Percentiles rank a stretch among this genome's conserved stretches.
These are phyloP conservation scores for Termitomyces bulborhizus DNA, from an alignment of 768 basidiomycete genomes.

Conservation along the genomic window DNA sequence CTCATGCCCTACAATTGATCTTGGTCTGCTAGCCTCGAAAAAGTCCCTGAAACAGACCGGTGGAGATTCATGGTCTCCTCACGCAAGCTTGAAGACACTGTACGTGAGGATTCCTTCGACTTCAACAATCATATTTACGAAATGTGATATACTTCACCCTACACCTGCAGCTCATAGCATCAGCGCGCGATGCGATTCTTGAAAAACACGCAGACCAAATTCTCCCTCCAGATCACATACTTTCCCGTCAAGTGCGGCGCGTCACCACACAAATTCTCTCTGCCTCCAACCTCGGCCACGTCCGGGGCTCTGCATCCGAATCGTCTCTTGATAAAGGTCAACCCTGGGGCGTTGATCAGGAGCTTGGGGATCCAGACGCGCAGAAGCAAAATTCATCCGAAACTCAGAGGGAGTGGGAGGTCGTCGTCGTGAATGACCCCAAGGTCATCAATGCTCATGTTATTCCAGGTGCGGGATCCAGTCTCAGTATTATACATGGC, in stretches of 20 bases:
- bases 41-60: conserved; percentile 80
- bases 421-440: conserved; percentile 72
- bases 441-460: conserved; percentile 76
- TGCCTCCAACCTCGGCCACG: conserved; percentile 63
- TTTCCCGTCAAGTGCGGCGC: conserved; percentile 60
- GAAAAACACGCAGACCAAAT: conserved; percentile 45
- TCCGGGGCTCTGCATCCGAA: conserved; percentile 18
- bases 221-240: conserved; percentile 61
- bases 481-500: not conserved
- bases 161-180: conserved; percentile 26
- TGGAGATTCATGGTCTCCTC: conserved; percentile 85
- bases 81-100: conserved; percentile 45
- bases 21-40: conserved; percentile 57
- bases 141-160: not conserved
- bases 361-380: conserved; percentile 28
- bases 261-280: conserved; percentile 66
- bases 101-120: conserved; percentile 18
- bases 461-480: conserved; percentile 43
- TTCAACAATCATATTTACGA: too few relatives aligned
- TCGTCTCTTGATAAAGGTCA: not conserved
- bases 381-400: conserved; percentile 18
- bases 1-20: not conserved
- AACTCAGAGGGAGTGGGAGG: conserved; percentile 49
- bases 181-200: conserved; percentile 35
- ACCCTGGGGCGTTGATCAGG: conserved; percentile 5